phyloP scores from a whole-genome alignment of 2,329 filamentous ascomycete species.

The Cytospora schulzeri region DNA sequence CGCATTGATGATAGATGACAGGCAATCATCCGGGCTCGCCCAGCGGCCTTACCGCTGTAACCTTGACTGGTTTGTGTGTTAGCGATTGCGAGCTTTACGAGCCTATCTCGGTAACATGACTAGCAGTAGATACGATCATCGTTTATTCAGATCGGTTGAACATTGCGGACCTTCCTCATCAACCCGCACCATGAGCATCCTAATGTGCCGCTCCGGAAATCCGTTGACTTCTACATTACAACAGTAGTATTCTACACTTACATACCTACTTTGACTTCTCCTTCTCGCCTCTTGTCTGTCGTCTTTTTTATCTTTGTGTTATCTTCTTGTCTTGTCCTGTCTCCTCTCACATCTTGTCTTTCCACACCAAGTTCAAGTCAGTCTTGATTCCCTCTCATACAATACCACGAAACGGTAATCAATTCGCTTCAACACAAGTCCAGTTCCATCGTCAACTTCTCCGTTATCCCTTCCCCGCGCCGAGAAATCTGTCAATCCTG shows the following conservation, averaged over 20 bases:
- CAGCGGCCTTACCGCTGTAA: neutral
- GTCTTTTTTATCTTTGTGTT: neutral
- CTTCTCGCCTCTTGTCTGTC: neutral
- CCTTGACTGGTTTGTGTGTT: neutral
- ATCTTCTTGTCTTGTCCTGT: neutral
- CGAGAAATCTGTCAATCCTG: neutral
- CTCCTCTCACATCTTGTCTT: neutral
- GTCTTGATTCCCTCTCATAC: too few species aligned
- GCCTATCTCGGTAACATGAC: neutral
- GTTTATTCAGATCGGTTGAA: neutral
- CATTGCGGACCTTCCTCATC: neutral
- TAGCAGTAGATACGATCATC: neutral
- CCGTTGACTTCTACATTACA: neutral
- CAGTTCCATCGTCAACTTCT: neutral
- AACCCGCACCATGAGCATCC: conserved; percentile 1
- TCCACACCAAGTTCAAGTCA: too few species aligned
- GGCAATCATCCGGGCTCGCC: neutral
- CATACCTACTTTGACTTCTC: neutral
- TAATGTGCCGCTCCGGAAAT: neutral
- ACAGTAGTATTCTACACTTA: neutral
- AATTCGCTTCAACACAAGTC: neutral
- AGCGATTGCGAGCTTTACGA: neutral
- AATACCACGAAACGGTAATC: neutral
- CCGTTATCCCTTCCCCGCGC: conserved; percentile 14
- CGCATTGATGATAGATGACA: neutral